These are phyloP conservation scores for Eucalyptus globulus DNA, from an alignment of 345 rosid species.

Conservation along the genomic window DNA sequence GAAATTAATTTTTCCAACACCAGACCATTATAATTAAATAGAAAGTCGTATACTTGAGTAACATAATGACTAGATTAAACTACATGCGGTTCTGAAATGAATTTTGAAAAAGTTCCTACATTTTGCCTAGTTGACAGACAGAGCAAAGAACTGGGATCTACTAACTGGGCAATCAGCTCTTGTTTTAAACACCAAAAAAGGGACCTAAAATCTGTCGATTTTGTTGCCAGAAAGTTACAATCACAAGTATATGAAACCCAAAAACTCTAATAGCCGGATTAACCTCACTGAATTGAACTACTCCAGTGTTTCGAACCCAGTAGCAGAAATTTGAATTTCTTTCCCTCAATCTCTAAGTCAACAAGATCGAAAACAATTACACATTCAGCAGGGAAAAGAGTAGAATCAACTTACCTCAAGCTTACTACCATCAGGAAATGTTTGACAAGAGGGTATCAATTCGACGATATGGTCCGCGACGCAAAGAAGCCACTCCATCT, in stretches of 20 bases:
- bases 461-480: slow-evolving; percentile 92
- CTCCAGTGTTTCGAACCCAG: neutral
- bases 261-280: neutral
- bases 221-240: neutral
- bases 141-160: neutral
- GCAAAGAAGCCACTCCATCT: slow-evolving; percentile 80
- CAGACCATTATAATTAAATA: neutral
- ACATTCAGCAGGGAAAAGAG: neutral
- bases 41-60: neutral
- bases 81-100: neutral
- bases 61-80: neutral
- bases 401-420: slow-evolving; percentile 49
- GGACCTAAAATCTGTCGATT: neutral
- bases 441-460: slow-evolving; percentile 83
- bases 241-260: neutral
- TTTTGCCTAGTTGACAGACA: neutral
- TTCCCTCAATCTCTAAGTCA: neutral
- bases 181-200: neutral
- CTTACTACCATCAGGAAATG: slow-evolving; percentile 79
- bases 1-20: neutral
- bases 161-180: neutral
- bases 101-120: neutral
- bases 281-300: neutral
- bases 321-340: neutral
- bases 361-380: neutral